Evolutionary conservation across 2,329 filamentous ascomycete genomes (phyloP), one percentile per base, ranked within the genome.

Genomic region (Pseudocercospora vitis): DNA sequence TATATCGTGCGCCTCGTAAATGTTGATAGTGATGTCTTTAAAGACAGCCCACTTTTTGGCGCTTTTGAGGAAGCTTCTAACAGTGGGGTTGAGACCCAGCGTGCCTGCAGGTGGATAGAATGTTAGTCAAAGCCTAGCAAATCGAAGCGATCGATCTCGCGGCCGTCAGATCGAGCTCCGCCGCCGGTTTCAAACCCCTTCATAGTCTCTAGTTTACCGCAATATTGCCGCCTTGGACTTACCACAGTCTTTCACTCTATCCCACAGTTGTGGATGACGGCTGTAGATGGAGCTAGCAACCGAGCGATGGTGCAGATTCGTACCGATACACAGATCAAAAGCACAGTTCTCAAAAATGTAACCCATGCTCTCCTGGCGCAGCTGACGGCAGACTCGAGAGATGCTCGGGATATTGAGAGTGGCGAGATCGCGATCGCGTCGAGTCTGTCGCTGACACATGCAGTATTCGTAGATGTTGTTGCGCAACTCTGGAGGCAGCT

Each of bases 331-430:
- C 2, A 46, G 24, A 29, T 29, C 42, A 9, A 46, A 46, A 4
- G n/a, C 28, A 3, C 42, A 19, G 18, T 18, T 32, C 8, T 29
- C 42, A 14, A 46, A 46, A 9, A 46, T 16, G 42, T 29, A 46
- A 9, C 37, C 37, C 37, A 42, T 42, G 18, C 42, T 45, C 29
- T 45, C 42, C 3, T 28, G 42, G 2, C 42, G 42, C 6, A 45
- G 42, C n/a, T 45, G 42, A 8, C 42, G 23, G 23, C 23, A 45
- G 26, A 31, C 42, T 31, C 21, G 7, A 9, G 42, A 12, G 42
- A 45, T 26, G 23, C 4, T 12, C 8, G 42, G 21, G 23, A 45
- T n/a, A 8, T 45, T 23, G 14, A 28, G 19, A 23, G 23, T 28
- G 3, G 42, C 42, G 9, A 45, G 23, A 12, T 45, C 42, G 23